A percentile compares a stretch with the other conserved stretches of the same genome.
Evolutionary conservation across 176 grass and related monocot species (phyloP).

Genomic region (Chrysopogon serrulatus): DNA sequence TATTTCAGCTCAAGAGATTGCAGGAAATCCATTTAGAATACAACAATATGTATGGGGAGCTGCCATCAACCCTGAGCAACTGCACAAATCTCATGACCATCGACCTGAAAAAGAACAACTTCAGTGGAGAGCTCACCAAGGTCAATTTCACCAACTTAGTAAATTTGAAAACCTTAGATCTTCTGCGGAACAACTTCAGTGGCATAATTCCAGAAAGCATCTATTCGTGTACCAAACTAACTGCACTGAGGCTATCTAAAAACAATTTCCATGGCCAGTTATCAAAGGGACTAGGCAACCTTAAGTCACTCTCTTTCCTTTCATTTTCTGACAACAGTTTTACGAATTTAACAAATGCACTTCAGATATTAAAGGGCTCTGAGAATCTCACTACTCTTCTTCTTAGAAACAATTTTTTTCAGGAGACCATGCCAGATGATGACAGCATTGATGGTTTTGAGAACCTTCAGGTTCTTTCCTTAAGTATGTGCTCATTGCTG

Average conservation of each 20-base stretch:
- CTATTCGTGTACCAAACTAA: no score
- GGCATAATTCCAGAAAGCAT: no score
- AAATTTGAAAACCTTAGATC: no score
- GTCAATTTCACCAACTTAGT: no score
- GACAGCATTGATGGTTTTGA: conserved; percentile 4
- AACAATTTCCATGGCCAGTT: conserved; percentile 15
- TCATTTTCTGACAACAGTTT: neutral
- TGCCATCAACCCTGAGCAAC: conserved; percentile 10
- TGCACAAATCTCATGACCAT: no score
- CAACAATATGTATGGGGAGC: conserved; percentile 22
- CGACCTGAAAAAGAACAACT: conserved; percentile 9
- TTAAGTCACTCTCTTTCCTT: conserved; percentile 1
- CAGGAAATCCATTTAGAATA: neutral
- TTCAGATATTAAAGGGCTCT: neutral
- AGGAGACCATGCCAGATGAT: conserved; percentile 11
- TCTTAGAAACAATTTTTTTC: neutral
- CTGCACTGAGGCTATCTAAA: neutral
- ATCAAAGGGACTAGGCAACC: neutral
- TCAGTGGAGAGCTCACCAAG: conserved; percentile 14
- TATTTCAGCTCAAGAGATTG: conserved; percentile 12
- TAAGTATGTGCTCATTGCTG: no score
- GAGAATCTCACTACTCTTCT: neutral
- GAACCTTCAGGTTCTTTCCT: conserved; percentile 26
- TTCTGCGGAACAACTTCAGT: no score
- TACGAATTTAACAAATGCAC: conserved; percentile 2